Conservation (phyloP, 441 rosid species). For the Adansonia grandidieri region DNA sequence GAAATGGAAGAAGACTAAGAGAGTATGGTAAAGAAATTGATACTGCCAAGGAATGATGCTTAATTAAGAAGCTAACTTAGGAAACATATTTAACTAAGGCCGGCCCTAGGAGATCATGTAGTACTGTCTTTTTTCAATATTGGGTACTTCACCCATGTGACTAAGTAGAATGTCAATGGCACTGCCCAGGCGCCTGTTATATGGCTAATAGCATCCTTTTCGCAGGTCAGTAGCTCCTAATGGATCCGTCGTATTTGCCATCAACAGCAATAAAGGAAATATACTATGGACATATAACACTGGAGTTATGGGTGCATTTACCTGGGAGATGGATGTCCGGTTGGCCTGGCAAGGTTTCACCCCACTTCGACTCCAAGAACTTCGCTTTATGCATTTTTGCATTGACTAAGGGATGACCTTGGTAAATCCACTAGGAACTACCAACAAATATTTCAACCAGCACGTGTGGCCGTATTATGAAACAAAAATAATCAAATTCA, state of each 20-base stretch:
- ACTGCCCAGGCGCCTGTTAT: slow-evolving; percentile 35
- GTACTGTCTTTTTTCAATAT: no score
- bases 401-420: not conserved
- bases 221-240: not conserved
- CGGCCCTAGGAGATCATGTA: not conserved
- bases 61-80: not conserved
- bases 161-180: slow-evolving; percentile 12
- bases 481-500: not conserved
- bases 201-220: no score
- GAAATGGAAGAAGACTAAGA: not conserved
- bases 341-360: slow-evolving; percentile 12
- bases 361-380: slow-evolving; percentile 32
- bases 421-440: not conserved
- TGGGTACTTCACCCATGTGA: no score
- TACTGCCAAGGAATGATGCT: not conserved
- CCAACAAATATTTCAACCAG: not conserved
- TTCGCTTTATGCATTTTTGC: slow-evolving; percentile 38
- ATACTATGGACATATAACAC: slow-evolving; percentile 38
- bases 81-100: not conserved
- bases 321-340: slow-evolving; percentile 40
- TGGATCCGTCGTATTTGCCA: slow-evolving; percentile 42
- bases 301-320: slow-evolving; percentile 47
- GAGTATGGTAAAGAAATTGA: not conserved
- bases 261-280: slow-evolving; percentile 36
- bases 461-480: not conserved